Conservation (phyloP, 306 rosid species). For the Vigna reflexopilosa region DNA sequence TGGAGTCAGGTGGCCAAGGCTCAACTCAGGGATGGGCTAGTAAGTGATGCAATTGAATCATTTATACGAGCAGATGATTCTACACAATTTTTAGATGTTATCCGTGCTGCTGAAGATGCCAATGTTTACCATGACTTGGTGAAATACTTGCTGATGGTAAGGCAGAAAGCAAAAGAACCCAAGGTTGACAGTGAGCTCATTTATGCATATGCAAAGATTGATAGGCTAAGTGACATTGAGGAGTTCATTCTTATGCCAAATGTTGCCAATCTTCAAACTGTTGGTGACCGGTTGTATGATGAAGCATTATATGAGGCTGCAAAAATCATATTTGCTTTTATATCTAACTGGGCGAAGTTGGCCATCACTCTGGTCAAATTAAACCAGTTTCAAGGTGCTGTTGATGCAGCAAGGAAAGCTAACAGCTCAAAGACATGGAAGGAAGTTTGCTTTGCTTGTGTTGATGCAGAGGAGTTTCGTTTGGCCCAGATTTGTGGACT, state of each 20-base stretch:
- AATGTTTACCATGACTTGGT: constrained; percentile 94
- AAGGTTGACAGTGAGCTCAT: constrained; percentile 98
- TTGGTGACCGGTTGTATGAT: constrained; percentile 93
- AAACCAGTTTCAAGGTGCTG: constrained; percentile 97
- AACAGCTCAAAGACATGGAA: constrained; percentile 99
- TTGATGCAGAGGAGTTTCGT: constrained; percentile 99
- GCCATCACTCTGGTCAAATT: constrained; percentile 92
- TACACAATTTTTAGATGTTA: constrained; percentile 93
- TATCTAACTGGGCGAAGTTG: constrained; percentile 99
- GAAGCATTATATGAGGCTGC: constrained; percentile 98
- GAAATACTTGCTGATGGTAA: constrained; percentile 94
- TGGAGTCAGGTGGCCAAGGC: constrained; percentile 99
- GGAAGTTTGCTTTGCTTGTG: constrained; percentile 99
- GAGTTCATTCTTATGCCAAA: constrained; percentile 98
- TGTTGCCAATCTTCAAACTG: constrained; percentile 96
- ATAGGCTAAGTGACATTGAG: constrained; percentile 93
- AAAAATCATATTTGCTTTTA: constrained; percentile 90
- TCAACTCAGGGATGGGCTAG: constrained; percentile 94
- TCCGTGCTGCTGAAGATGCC: constrained; percentile 86
- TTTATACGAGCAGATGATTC: constrained; percentile 97
- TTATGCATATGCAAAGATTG: constrained; percentile 98
- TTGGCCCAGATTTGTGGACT: constrained; percentile 99
- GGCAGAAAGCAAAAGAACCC: constrained; percentile 92
- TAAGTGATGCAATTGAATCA: constrained; percentile 97
- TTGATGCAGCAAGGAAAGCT: constrained; percentile 99